These are phyloP conservation scores for Puccinellia tenuiflora DNA, from an alignment of 176 grass and related monocot species.

Conservation along the genomic window DNA sequence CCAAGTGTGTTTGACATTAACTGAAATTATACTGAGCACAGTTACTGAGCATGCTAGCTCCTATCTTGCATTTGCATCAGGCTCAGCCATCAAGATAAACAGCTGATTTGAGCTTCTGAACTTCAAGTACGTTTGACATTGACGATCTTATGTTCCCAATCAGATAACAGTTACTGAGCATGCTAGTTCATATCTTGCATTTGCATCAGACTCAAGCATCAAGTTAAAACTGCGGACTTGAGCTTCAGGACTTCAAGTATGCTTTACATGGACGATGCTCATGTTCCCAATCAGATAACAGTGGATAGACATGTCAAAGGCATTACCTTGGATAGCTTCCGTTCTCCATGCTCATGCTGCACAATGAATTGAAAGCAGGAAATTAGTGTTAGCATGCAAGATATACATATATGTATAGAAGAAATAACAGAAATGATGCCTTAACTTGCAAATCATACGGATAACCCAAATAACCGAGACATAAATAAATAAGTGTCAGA, in stretches of 20 bases:
- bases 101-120: too few relatives aligned
- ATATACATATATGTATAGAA: neutral
- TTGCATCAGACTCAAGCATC: neutral
- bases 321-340: slow-evolving; percentile 85
- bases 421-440: neutral
- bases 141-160: too few relatives aligned
- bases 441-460: neutral
- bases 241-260: neutral
- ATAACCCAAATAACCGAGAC: neutral
- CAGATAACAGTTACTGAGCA: too few relatives aligned
- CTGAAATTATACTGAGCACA: neutral
- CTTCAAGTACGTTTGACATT: too few relatives aligned
- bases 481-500: neutral
- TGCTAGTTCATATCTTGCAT: neutral
- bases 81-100: neutral
- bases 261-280: neutral
- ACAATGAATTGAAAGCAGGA: slow-evolving; percentile 31
- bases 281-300: neutral
- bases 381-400: slow-evolving; percentile 22
- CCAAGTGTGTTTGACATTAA: neutral
- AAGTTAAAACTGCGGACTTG: neutral
- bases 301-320: neutral
- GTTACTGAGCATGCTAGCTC: neutral
- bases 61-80: neutral
- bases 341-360: slow-evolving; percentile 46